Evolutionary conservation across 2,329 filamentous ascomycete species (phyloP), one percentile per base, ranked within the genome.

Genomic region (Aspergillus caelatus): DNA sequence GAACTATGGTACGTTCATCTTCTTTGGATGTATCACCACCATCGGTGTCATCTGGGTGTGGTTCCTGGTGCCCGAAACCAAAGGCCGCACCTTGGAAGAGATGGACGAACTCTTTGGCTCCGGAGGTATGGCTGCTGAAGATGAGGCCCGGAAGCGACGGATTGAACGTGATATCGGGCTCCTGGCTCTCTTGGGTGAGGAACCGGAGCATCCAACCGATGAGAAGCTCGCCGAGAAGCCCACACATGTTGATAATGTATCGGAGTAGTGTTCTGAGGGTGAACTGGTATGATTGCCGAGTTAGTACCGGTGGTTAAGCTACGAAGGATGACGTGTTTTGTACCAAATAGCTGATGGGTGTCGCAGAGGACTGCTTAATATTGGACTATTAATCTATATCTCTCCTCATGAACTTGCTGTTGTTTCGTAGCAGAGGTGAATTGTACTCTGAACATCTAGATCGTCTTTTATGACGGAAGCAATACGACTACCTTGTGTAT

Each of bases 1-100:
- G 53, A 85, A 83, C 0, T 91, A 90, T 64, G 89, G 89, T 19
- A 91, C 90, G 0, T 92, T 91, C 65, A 86, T 93, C 62, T 79
- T 92, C 26, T 93, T 92, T 61, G 89, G 89, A n/a, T 67, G 65
- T n/a, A 53, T 75, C 46, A 74, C 72, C 14, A 65, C 65, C 2
- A 57, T 75, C n/a, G 74, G 62, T 21, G 68, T 72, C 1, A 1
- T 74, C 2, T 76, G 71, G 46, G 72, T 75, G 1, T 66, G 60
- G 21, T 72, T 74, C 68, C 32, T 74, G 8, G 72, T 75, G 6
- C 77, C 77, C 2, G 77, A 79, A 57, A 79, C 77, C 12, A 76
- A 73, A 48, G 74, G 74, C 57, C 77, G 76, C 43, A 75, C 74
- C 1, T 64, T 79, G 23, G 76, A 79, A 57, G 77, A 79, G 58